phyloP scores from a whole-genome alignment of 2,329 filamentous ascomycete genomes.

The Talaromyces atroroseus region DNA sequence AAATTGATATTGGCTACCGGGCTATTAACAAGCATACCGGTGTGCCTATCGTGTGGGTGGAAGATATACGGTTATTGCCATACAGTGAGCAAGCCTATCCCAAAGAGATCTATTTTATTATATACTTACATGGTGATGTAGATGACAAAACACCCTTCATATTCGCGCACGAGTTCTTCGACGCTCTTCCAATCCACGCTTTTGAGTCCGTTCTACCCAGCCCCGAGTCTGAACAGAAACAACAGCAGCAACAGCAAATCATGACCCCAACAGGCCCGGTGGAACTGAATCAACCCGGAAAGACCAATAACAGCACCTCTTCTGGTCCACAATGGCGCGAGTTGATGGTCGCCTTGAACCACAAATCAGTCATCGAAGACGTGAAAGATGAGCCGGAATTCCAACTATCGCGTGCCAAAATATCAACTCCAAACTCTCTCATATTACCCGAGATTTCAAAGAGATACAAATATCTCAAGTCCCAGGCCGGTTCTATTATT shows the following conservation, averaged over 20 bases:
- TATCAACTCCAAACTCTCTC: slow-evolving; percentile 72
- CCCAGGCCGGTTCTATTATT: slow-evolving; percentile 63
- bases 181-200: slow-evolving; percentile 90
- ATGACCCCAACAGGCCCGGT: slow-evolving; percentile 44
- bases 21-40: slow-evolving; percentile 70
- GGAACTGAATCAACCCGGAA: slow-evolving; percentile 33
- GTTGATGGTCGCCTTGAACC: slow-evolving; percentile 67
- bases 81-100: slow-evolving; percentile 52
- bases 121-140: slow-evolving; percentile 37
- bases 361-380: slow-evolving; percentile 49
- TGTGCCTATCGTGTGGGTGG: slow-evolving; percentile 80
- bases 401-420: slow-evolving; percentile 70
- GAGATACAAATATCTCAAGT: slow-evolving; percentile 71
- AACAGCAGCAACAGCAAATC: slow-evolving; percentile 44
- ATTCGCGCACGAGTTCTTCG: slow-evolving; percentile 96
- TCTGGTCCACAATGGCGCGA: slow-evolving; percentile 68
- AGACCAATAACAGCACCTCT: slow-evolving; percentile 34
- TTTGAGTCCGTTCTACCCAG: slow-evolving; percentile 69
- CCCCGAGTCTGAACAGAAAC: slow-evolving; percentile 32
- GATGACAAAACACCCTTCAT: slow-evolving; percentile 78
- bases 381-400: slow-evolving; percentile 66
- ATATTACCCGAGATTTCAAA: slow-evolving; percentile 77
- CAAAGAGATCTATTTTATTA: neutral
- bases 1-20: slow-evolving; percentile 67
- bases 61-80: slow-evolving; percentile 79